These are phyloP conservation scores for Hymenoscyphus fructigenus DNA, from an alignment of 2,329 filamentous ascomycete genomes.

Conservation along the genomic window DNA sequence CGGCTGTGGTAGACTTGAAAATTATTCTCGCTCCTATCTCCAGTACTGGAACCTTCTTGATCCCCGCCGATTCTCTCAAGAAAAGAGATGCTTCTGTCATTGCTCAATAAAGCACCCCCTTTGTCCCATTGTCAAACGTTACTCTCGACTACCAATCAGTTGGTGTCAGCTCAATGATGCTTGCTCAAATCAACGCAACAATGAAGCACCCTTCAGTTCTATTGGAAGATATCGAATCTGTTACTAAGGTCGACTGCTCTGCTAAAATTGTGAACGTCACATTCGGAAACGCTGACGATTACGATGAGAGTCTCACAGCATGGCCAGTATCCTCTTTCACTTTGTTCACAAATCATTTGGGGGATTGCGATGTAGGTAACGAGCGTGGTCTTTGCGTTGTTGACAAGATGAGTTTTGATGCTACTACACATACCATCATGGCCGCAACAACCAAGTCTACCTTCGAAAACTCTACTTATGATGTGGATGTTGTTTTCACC, in stretches of 20 bases:
- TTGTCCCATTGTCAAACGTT: not conserved
- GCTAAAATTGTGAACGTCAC: constrained; percentile 3
- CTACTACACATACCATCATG: not conserved
- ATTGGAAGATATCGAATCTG: not conserved
- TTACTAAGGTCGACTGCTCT: not conserved
- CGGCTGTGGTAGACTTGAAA: not conserved
- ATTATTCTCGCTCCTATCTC: not conserved
- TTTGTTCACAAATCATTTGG: constrained; percentile 6
- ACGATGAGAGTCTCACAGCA: not conserved
- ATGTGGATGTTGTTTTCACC: not conserved
- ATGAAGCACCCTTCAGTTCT: constrained; percentile 9
- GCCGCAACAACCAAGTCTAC: not conserved
- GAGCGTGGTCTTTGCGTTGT: not conserved
- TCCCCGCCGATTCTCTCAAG: not conserved
- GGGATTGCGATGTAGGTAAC: not conserved
- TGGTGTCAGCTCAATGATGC: not conserved
- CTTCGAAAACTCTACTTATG: not conserved
- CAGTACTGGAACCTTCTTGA: not conserved
- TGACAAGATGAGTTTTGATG: not conserved
- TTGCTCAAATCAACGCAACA: constrained; percentile 7
- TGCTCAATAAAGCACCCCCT: not conserved
- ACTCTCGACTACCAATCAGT: constrained; percentile 4
- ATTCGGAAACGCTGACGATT: not conserved
- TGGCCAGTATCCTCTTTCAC: constrained; percentile 3
- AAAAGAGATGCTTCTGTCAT: not conserved